Conservation (phyloP, 768 basidiomycete genomes). For the Lactifluus pinguis region DNA sequence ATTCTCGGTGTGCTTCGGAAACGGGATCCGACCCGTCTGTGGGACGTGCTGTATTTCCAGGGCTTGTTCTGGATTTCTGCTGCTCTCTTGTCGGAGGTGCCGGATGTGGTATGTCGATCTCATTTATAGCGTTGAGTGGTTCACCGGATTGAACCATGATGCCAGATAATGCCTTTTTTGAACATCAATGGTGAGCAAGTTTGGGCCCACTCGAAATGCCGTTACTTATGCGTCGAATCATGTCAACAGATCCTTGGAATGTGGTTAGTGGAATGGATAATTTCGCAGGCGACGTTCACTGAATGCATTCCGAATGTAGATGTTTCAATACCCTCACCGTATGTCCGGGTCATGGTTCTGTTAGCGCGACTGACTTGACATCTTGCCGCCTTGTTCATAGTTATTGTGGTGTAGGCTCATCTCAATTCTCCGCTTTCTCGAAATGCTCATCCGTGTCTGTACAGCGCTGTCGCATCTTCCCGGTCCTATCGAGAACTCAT, state of each 20-base stretch:
- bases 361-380: not conserved
- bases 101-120: not conserved
- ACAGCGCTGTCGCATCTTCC: constrained; percentile 2
- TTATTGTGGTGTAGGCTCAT: constrained; percentile 5
- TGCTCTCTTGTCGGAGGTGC: constrained; percentile 5
- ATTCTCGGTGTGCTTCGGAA: constrained; percentile 15
- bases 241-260: too few relatives aligned
- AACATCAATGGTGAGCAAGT: constrained; percentile 11
- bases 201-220: not conserved
- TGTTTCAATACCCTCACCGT: too few relatives aligned
- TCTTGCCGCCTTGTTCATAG: not conserved
- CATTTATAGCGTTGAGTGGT: too few relatives aligned
- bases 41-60: too few relatives aligned
- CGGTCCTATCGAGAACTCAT: not conserved
- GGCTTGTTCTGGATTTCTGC: not conserved
- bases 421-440: not conserved
- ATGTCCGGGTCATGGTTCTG: not conserved
- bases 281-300: not conserved
- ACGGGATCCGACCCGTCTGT: constrained; percentile 6
- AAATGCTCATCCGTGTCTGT: too few relatives aligned
- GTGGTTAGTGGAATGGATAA: not conserved
- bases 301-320: not conserved
- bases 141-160: not conserved
- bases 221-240: not conserved
- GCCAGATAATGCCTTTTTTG: too few relatives aligned